These are phyloP conservation scores for Conringia planisiliqua DNA, from an alignment of 345 rosid species.

Conservation along the genomic window DNA sequence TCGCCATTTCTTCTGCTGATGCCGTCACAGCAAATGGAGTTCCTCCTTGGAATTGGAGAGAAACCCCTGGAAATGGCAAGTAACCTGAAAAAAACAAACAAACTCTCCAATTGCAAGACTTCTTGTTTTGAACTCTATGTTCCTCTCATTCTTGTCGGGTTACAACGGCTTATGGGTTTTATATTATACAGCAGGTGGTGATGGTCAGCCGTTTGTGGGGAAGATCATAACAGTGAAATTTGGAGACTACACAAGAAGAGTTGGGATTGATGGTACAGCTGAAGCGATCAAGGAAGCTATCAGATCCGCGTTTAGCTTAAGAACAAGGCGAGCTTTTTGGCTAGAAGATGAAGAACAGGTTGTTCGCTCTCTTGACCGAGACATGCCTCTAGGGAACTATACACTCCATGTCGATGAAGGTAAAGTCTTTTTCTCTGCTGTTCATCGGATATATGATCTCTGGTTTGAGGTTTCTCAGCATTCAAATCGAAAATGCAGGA, in stretches of 20 bases:
- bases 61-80: conserved; percentile 70
- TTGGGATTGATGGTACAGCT: conserved; percentile 79
- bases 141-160: neutral
- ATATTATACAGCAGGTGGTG: conserved; percentile 35
- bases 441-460: neutral
- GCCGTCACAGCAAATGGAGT: conserved; percentile 67
- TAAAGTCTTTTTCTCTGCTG: neutral
- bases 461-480: neutral
- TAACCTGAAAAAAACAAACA: neutral
- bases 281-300: conserved; percentile 91
- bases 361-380: conserved; percentile 75
- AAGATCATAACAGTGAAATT: conserved; percentile 29
- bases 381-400: conserved; percentile 92
- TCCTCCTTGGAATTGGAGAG: conserved; percentile 98
- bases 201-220: conserved; percentile 24
- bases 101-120: neutral
- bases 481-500: conserved; percentile 35
- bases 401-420: conserved; percentile 88
- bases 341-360: conserved; percentile 93
- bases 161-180: neutral
- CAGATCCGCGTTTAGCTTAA: conserved; percentile 70
- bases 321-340: conserved; percentile 94
- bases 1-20: conserved; percentile 72
- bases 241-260: conserved; percentile 60
- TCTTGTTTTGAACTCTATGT: neutral